phyloP scores from a whole-genome alignment of 768 basidiomycete genomes.

The Tricholoma bakamatsutake region DNA sequence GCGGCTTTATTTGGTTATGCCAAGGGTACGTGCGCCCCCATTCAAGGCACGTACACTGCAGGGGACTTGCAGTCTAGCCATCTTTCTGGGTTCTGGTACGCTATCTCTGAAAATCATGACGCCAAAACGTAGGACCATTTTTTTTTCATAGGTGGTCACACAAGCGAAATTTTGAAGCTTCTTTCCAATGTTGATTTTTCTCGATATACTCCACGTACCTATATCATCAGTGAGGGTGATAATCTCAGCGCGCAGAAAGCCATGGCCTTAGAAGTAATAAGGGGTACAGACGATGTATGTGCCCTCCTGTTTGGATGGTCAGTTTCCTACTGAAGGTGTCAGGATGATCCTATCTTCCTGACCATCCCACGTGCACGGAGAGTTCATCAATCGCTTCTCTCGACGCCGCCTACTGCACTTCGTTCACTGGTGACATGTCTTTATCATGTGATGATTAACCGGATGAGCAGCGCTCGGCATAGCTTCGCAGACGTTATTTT shows the following conservation, averaged over 20 bases:
- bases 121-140: conserved; percentile 6
- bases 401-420: conserved; percentile 61
- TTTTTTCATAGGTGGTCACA: conserved; percentile 76
- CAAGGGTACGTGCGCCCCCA: conserved; percentile 5
- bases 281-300: conserved; percentile 8
- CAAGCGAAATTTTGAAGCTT: conserved; percentile 76
- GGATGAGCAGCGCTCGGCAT: conserved; percentile 24
- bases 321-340: not conserved
- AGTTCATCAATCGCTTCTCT: conserved; percentile 76
- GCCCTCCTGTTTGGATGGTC: not conserved
- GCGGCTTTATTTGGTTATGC: conserved; percentile 29
- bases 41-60: conserved; percentile 2
- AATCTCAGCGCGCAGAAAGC: conserved; percentile 71
- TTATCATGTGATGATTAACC: conserved; percentile 47
- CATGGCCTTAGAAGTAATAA: conserved; percentile 48
- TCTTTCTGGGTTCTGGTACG: conserved; percentile 92
- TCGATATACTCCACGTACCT: conserved; percentile 72
- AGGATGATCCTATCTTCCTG: conserved; percentile 31
- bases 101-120: not conserved
- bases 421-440: conserved; percentile 57
- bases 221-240: conserved; percentile 82
- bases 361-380: conserved; percentile 81
- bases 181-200: conserved; percentile 66
- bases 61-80: conserved; percentile 47
- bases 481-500: conserved; percentile 70